Evolutionary conservation across 345 rosid species (phyloP).

Genomic region (Schrenkiella parvula): DNA sequence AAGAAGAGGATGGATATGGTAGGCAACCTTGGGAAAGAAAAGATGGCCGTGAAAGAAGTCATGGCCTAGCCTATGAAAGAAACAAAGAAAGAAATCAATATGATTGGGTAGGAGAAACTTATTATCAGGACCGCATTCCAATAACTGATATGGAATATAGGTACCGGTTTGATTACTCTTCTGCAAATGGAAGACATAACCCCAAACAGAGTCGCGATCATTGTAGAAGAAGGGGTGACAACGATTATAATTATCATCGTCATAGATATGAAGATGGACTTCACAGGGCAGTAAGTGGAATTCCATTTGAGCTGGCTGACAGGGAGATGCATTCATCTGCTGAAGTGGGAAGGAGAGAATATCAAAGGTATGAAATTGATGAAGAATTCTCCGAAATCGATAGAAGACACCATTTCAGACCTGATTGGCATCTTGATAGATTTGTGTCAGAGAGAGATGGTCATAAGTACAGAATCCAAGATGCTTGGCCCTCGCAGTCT

Average conservation of each 20-base stretch:
- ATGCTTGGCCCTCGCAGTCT: constrained; percentile 24
- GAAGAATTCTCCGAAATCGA: constrained; percentile 32
- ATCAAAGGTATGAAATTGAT: constrained; percentile 33
- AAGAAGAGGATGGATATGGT: constrained; percentile 27
- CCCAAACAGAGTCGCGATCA: constrained; percentile 27
- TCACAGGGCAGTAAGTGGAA: constrained; percentile 24
- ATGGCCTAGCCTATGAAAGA: constrained; percentile 21
- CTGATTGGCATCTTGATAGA: constrained; percentile 35
- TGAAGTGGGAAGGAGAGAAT: constrained; percentile 29
- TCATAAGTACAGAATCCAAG: constrained; percentile 24
- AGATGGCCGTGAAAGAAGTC: constrained; percentile 30
- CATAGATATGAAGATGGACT: constrained; percentile 24
- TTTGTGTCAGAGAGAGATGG: constrained; percentile 30
- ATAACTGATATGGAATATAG: constrained; percentile 25
- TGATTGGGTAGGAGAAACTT: constrained; percentile 18
- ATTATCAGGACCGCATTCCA: constrained; percentile 29
- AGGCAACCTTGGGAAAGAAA: constrained; percentile 29
- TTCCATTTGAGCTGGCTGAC: constrained; percentile 26
- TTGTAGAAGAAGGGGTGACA: constrained; percentile 28
- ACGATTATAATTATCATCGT: constrained; percentile 25
- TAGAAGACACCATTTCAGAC: constrained; percentile 26
- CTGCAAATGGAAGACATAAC: constrained; percentile 21
- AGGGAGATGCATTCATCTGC: constrained; percentile 29
- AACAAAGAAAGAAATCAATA: constrained; percentile 25
- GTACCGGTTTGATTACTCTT: constrained; percentile 25